Evolutionary conservation across 1,284 basidiomycete genomes (phyloP), one percentile per base, ranked within the genome.

Genomic region (Coriolopsis trogii): DNA sequence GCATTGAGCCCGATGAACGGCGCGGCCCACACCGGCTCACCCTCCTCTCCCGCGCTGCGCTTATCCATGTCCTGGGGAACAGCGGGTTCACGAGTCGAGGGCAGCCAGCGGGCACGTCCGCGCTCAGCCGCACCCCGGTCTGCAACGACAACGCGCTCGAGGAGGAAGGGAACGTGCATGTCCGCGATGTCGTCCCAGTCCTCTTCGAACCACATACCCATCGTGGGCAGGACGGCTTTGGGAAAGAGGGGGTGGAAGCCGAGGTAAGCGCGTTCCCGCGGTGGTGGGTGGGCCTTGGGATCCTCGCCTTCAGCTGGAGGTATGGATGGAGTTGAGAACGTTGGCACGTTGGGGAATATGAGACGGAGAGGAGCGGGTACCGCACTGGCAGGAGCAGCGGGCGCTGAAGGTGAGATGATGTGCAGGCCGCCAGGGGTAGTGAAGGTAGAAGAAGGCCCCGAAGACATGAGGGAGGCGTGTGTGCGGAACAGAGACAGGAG

Each of bases 401-500:
- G 79, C 6, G 48, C 18, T 9, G 57, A 42, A 1, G 77, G 61
- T 30, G 75, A 73, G 56, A 88, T 83, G 20, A 75, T 70, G 2
- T 71, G 69, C 23, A 66, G 47, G 1, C 64, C 64, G n/a, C 59
- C 49, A 8, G 60, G 43, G 6, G 60, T 59, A 8, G 55, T 59
- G 46, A 58, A 62, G 21, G 61, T 55, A 26, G 58, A 38, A 13
- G 60, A 57, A 20, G 60, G 56, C 6, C 65, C 47, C 16, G 46
- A 21, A 60, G 87, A 81, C 36, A 53, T 45, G 33, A 93, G 78
- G 0, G 85, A 79, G 49, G 82, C 81, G 66, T 95, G 91, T 0
- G 85, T 84, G 30, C 89, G 81, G 85, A 89, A 91, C 25, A 95
- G 74, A 3, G 90, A 82, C 41, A 93, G 80, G 25, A 95, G 74